Conservation (phyloP, 352 stramenopile species). For the Thraustochytrium sp. region DNA sequence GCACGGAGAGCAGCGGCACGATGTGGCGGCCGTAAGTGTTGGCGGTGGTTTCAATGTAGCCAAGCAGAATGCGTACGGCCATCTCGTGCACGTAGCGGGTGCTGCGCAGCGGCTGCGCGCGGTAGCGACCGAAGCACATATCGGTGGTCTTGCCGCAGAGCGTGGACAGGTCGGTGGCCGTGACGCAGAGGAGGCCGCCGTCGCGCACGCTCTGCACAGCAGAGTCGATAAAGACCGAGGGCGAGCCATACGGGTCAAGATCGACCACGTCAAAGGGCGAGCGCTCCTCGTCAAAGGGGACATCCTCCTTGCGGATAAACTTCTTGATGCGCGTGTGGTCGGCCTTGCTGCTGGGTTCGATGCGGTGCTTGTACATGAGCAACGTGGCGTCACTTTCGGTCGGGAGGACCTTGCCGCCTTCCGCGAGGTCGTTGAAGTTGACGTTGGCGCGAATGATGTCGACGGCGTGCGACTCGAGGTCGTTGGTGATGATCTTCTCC, state of each 20-base stretch:
- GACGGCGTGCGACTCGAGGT: constrained; percentile 92
- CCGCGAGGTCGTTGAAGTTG: constrained; percentile 59
- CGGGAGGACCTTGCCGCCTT: constrained; percentile 50
- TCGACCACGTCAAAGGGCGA: constrained; percentile 99
- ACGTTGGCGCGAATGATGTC: constrained; percentile 92
- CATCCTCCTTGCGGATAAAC: constrained; percentile 13
- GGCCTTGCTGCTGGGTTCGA: neutral
- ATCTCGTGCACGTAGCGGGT: constrained; percentile 77
- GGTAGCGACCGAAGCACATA: constrained; percentile 72
- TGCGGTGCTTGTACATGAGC: constrained; percentile 53
- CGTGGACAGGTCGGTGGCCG: constrained; percentile 92
- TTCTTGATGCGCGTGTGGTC: constrained; percentile 34
- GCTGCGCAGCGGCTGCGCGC: constrained; percentile 64
- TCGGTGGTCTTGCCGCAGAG: constrained; percentile 50
- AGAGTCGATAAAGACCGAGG: constrained; percentile 95
- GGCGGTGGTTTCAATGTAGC: constrained; percentile 85
- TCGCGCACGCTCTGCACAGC: constrained; percentile 88
- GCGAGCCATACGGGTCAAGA: constrained; percentile 97
- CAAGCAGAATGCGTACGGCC: constrained; percentile 82
- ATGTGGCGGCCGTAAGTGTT: constrained; percentile 94
- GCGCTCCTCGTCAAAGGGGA: constrained; percentile 43
- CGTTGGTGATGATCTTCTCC: constrained; percentile 95
- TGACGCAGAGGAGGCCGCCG: constrained; percentile 96
- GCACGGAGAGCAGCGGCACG: constrained; percentile 91
- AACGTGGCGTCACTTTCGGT: constrained; percentile 50